Conservation (phyloP, 2,329 filamentous ascomycete species). For the Paramyrothecium sp. region DNA sequence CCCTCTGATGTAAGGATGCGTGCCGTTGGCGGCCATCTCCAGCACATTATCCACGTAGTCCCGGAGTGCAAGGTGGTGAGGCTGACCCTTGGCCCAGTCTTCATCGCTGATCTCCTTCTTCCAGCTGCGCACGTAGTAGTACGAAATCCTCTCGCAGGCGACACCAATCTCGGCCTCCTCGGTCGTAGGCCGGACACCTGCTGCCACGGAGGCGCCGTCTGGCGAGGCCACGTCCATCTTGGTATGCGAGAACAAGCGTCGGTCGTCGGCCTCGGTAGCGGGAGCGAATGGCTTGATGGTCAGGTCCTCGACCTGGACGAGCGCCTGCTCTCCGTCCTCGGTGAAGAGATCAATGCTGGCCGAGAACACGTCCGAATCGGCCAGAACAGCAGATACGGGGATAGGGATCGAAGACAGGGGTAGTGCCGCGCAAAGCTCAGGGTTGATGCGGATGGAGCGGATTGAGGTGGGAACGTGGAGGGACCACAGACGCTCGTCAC, state of each 20-base stretch:
- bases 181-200: neutral
- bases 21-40: conserved; percentile 1
- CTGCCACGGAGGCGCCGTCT: conserved; percentile 1
- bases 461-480: conserved; percentile 26
- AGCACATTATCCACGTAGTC: conserved; percentile 8
- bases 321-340: conserved; percentile 4
- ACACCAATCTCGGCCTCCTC: conserved; percentile 10
- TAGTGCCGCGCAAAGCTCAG: neutral
- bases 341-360: conserved; percentile 11
- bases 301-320: conserved; percentile 17
- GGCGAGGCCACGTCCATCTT: conserved; percentile 10
- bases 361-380: conserved; percentile 2
- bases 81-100: conserved; percentile 14
- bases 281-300: conserved; percentile 12
- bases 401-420: neutral
- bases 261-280: conserved; percentile 13
- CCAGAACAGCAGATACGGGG: neutral
- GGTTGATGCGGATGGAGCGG: conserved; percentile 13
- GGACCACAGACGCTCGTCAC: conserved; percentile 24
- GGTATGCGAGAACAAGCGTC: conserved; percentile 13
- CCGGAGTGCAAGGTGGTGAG: conserved; percentile 13
- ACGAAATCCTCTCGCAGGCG: conserved; percentile 17
- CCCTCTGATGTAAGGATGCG: conserved; percentile 12
- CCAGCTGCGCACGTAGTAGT: conserved; percentile 19
- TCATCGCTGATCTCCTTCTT: conserved; percentile 13